A percentile compares a stretch with the other conserved stretches of the same genome.
These are phyloP conservation scores for Fimicolochytrium jonesii DNA, from an alignment of 192 early-diverging fungal species.

Conservation along the genomic window DNA sequence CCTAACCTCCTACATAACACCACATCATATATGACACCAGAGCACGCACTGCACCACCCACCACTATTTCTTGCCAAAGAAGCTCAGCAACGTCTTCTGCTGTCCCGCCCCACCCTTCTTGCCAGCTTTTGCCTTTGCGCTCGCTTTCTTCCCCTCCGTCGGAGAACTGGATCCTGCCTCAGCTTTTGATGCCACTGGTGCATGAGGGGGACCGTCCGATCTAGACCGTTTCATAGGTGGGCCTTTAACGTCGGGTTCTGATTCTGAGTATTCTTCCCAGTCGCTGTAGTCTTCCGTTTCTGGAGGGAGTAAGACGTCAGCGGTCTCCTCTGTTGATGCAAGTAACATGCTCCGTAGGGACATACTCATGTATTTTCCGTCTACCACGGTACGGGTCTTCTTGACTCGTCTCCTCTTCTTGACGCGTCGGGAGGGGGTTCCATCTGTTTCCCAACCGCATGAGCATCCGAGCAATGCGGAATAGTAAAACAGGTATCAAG, in stretches of 20 bases:
- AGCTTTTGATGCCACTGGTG: too few species aligned
- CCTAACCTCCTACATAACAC: too few species aligned
- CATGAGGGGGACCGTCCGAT: neutral
- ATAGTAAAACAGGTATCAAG: too few species aligned
- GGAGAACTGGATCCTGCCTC: neutral
- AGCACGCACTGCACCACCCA: too few species aligned
- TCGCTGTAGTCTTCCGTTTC: constrained; percentile 35
- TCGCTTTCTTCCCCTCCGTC: neutral
- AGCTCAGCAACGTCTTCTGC: constrained; percentile 24
- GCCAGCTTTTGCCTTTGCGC: neutral
- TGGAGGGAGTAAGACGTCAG: neutral
- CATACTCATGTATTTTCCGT: constrained; percentile 41
- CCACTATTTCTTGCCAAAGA: constrained; percentile 29
- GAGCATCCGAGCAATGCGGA: too few species aligned
- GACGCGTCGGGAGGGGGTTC: constrained; percentile 13
- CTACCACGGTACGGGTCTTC: constrained; percentile 14
- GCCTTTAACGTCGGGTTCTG: neutral
- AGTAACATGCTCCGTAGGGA: neutral
- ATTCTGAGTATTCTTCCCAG: constrained; percentile 34
- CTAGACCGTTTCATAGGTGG: constrained; percentile 4
- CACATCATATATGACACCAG: too few species aligned
- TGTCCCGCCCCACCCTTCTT: neutral
- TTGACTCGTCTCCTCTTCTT: constrained; percentile 24
- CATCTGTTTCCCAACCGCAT: too few species aligned
- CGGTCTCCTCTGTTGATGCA: neutral